Evolutionary conservation across 1,139 yeast genomes (phyloP), one percentile per base, ranked within the genome.

Genomic region (Nakaseomyces bracarensis): DNA sequence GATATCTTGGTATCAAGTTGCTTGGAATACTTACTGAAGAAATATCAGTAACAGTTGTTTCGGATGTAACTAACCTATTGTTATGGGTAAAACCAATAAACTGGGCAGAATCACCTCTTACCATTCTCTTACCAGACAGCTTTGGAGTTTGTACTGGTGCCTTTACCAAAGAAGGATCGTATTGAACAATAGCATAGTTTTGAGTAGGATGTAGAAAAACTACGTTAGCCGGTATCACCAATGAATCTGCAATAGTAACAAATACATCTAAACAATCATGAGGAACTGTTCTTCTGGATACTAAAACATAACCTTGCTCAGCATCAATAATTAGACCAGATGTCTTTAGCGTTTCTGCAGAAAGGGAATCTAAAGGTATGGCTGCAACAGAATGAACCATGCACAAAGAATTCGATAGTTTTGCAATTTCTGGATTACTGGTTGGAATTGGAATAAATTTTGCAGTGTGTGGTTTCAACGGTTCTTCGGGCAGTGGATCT

Each of bases 201-300:
- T 82, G 86, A 41, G 84, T 77, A 25, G 97, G 96, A 57, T 89
- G 96, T 54, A 86, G 68, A 54, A 86, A 87, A 21, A 79, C 80
- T 21, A 86, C 91, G 47, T 77, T 71, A 0, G 82, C 96, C 0
- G 94, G 87, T 16, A 87, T 74, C 51, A 82, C 79, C 16, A 85
- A 75, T 1, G 95, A 81, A 50, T 87, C 96, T 4, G 96, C 95
- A 58, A 89, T 77, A 3, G 89, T 78, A 21, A 89, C 72, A 41
- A 77, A 71, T 18, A 86, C 72, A 60, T 87, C 95, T 53, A 86
- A 71, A 62, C 89, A 71, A 53, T 84, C 95, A 63, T 86, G 94
- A 3, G 96, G 95, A 14, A 87, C 85, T 44, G 75, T 71, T 46
- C 79, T 71, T 50, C 96, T 71, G 1, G 95, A 82, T 2, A 83